Evolutionary conservation across 2,329 filamentous ascomycete genomes (phyloP).

Genomic region (Calonectria montana): DNA sequence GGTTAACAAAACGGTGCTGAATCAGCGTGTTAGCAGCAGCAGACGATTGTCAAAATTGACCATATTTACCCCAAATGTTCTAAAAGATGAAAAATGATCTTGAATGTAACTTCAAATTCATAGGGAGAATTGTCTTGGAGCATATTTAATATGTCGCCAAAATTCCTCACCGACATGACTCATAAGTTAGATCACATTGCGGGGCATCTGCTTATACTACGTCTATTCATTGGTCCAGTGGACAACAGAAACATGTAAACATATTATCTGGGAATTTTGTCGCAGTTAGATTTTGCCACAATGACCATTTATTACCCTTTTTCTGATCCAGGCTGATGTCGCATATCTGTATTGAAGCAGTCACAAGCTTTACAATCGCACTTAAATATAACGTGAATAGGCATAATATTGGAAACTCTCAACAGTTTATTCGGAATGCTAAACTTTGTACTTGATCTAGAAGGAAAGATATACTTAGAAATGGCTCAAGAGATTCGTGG

Average conservation of each 20-base stretch:
- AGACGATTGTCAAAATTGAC: neutral
- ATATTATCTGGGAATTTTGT: neutral
- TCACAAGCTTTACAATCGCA: neutral
- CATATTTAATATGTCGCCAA: neutral
- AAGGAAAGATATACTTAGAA: constrained; percentile 6
- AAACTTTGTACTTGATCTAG: constrained; percentile 6
- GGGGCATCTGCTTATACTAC: neutral
- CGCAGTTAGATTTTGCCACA: too few relatives aligned
- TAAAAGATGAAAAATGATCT: neutral
- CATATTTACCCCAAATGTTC: neutral
- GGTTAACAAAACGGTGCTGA: neutral
- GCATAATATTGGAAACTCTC: neutral
- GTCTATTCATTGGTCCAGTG: neutral
- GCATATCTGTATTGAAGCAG: too few relatives aligned
- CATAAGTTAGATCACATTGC: neutral
- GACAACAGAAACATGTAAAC: neutral
- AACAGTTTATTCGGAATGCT: neutral
- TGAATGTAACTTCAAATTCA: too few relatives aligned
- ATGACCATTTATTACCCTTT: too few relatives aligned
- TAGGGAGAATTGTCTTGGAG: too few relatives aligned
- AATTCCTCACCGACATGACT: neutral
- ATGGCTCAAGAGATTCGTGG: neutral
- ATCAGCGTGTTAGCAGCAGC: neutral
- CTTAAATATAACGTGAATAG: neutral
- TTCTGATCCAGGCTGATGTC: too few relatives aligned